Conservation (phyloP, 176 grass and related monocot genomes). For the Carex pumila region DNA sequence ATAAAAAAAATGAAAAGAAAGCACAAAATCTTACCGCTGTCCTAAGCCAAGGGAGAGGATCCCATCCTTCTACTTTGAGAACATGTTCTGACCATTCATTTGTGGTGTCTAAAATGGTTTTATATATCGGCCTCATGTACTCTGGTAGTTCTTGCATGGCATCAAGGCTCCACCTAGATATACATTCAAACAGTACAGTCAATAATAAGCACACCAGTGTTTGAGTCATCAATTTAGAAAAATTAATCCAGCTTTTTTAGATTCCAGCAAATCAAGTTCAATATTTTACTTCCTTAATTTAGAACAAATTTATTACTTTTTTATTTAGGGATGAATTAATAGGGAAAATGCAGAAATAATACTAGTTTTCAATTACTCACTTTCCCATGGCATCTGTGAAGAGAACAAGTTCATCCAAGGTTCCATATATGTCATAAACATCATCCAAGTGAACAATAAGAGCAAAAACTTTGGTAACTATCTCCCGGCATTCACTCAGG, state of each 20-base stretch:
- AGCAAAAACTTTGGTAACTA: constrained; percentile 11
- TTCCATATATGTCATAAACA: constrained; percentile 58
- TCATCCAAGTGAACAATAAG: constrained; percentile 39
- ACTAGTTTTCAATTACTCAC: background rate
- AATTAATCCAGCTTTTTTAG: background rate
- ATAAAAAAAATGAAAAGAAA: background rate
- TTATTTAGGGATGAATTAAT: background rate
- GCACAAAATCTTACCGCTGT: constrained; percentile 20
- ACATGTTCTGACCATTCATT: constrained; percentile 21
- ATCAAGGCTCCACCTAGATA: constrained; percentile 30
- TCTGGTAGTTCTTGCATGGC: constrained; percentile 24
- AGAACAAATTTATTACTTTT: background rate
- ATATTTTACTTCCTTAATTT: background rate
- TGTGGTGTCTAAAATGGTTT: constrained; percentile 13
- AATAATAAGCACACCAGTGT: background rate
- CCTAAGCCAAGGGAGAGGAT: background rate
- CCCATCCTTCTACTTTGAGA: background rate
- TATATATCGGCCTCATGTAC: constrained; percentile 35
- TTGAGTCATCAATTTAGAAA: background rate
- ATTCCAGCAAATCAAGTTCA: background rate
- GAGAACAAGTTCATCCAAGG: constrained; percentile 26
- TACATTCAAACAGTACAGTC: background rate
- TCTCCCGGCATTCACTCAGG: background rate
- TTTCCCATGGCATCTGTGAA: constrained; percentile 47
- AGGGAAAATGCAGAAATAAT: background rate